Percentiles rank a stretch among this genome's conserved stretches.
Evolutionary conservation across 2,329 filamentous ascomycete species (phyloP).

Genomic region (Fusarium odoratissimum): DNA sequence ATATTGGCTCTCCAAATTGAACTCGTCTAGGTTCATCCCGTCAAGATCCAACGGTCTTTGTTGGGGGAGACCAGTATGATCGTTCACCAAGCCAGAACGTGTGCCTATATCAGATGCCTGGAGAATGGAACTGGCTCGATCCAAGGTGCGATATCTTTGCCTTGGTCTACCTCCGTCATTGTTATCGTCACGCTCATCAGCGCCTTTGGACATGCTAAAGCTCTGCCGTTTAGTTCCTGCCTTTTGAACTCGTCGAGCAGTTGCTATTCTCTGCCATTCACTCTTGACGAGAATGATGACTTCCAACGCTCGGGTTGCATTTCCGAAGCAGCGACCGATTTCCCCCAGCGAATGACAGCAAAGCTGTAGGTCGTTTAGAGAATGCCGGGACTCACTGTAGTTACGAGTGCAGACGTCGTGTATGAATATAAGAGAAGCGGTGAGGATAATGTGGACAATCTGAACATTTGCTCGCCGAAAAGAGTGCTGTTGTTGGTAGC

Average conservation of each 20-base stretch:
- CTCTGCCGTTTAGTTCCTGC: background rate
- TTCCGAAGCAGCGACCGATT: conserved; percentile 28
- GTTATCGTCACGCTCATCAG: background rate
- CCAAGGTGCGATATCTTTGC: background rate
- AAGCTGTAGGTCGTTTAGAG: conserved; percentile 26
- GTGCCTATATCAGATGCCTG: background rate
- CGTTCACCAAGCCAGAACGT: background rate
- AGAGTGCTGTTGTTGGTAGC: conserved; percentile 33
- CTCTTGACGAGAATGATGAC: conserved; percentile 31
- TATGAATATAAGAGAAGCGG: conserved; percentile 33
- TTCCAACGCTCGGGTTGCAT: conserved; percentile 30
- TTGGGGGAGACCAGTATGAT: background rate
- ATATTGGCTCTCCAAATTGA: background rate
- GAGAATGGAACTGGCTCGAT: background rate
- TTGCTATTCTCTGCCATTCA: conserved; percentile 22
- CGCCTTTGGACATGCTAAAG: background rate
- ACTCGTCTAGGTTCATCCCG: background rate
- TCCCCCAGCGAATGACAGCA: conserved; percentile 39
- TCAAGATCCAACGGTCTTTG: background rate
- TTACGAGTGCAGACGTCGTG: conserved; percentile 25
- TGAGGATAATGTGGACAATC: conserved; percentile 40
- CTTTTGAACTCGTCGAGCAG: background rate
- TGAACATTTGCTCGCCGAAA: conserved; percentile 33
- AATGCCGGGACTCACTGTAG: conserved; percentile 4
- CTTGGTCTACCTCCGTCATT: background rate